A percentile compares a stretch with the other conserved stretches of the same genome.
These are phyloP conservation scores for Pseudopyrenochaeta lycopersici DNA, from an alignment of 2,329 filamentous ascomycete species.

Conservation along the genomic window DNA sequence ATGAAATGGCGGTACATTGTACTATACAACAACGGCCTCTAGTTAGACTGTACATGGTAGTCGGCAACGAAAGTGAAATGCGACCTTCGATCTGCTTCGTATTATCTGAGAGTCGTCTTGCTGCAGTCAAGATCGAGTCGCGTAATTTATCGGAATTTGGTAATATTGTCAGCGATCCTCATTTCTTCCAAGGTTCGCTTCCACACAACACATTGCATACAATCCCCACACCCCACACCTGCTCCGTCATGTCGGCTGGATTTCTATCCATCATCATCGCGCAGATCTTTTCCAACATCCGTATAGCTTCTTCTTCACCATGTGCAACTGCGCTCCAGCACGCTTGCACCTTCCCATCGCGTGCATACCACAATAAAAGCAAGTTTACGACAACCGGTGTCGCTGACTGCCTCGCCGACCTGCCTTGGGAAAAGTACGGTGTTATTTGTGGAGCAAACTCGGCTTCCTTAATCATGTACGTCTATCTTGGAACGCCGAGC, in stretches of 20 bases:
- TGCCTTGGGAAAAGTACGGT: background rate
- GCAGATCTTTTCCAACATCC: constrained; percentile 19
- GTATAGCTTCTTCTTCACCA: constrained; percentile 15
- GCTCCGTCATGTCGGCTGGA: constrained; percentile 6
- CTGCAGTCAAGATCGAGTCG: constrained; percentile 1
- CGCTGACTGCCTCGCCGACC: background rate
- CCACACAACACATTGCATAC: constrained; percentile 1
- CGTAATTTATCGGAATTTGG: background rate
- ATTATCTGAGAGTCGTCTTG: background rate
- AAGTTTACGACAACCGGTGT: background rate
- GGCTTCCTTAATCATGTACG: background rate
- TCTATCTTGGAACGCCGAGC: background rate
- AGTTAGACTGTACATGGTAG: constrained; percentile 18
- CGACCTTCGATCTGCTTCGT: constrained; percentile 2
- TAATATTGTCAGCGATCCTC: constrained; percentile 5
- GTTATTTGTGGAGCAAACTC: background rate
- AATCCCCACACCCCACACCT: constrained; percentile 14
- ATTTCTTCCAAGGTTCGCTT: constrained; percentile 1
- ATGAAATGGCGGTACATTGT: constrained; percentile 18
- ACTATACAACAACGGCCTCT: constrained; percentile 20
- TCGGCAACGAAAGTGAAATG: constrained; percentile 13
- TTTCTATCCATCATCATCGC: constrained; percentile 3
- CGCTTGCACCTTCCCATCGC: constrained; percentile 2
- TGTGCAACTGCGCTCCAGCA: constrained; percentile 4
- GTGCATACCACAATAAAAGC: constrained; percentile 3